Conservation (phyloP, 306 rosid species). For the Medicago ruthenica region DNA sequence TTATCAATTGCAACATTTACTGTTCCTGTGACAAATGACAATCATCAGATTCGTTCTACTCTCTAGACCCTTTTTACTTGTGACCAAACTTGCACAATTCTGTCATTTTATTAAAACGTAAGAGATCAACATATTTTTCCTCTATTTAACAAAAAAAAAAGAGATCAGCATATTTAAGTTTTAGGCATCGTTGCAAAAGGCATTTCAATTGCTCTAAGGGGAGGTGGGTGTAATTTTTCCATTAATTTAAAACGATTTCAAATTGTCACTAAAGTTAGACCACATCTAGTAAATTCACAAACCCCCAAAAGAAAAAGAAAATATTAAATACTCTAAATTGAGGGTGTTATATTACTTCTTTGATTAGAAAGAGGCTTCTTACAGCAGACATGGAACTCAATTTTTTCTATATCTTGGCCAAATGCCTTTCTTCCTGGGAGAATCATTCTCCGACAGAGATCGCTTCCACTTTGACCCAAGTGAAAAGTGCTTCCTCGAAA, state of each 20-base stretch:
- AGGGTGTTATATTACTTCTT: conserved; percentile 34
- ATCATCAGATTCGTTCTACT: background rate
- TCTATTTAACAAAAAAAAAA: too few species aligned
- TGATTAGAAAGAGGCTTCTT: conserved; percentile 41
- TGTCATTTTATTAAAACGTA: background rate
- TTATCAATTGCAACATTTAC: conserved; percentile 12
- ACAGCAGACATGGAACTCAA: conserved; percentile 43
- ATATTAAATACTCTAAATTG: conserved; percentile 45
- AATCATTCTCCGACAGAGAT: conserved; percentile 64
- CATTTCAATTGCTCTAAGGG: too few species aligned
- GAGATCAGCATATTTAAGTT: too few species aligned
- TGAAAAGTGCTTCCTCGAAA: conserved; percentile 71
- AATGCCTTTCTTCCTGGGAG: conserved; percentile 72
- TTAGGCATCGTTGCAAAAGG: too few species aligned
- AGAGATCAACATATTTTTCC: background rate
- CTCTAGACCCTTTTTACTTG: background rate
- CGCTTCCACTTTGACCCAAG: conserved; percentile 76
- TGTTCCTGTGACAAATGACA: background rate
- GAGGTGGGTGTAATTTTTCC: too few species aligned
- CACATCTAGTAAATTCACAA: conserved; percentile 45
- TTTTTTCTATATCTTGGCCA: conserved; percentile 75
- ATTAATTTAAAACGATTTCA: conserved; percentile 37
- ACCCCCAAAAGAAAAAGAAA: conserved; percentile 4
- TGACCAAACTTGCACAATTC: background rate
- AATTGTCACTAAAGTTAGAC: conserved; percentile 45